A percentile compares a stretch with the other conserved stretches of the same genome.
Conservation (phyloP, 2,329 filamentous ascomycete species). For the Exserohilum rostratum region DNA sequence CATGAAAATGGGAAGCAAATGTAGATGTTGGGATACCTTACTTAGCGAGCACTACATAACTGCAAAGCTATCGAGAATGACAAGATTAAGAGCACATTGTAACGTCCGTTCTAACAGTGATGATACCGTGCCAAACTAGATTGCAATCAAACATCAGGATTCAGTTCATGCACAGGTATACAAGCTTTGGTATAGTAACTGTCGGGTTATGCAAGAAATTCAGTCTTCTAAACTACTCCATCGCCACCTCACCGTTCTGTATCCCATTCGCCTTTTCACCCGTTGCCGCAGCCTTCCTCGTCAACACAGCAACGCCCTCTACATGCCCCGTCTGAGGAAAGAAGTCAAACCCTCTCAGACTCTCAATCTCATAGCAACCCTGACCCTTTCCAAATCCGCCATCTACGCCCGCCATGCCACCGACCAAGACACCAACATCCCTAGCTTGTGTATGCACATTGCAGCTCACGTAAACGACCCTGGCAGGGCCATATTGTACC, state of each 20-base stretch:
- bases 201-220: too few relatives aligned
- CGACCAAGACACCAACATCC: slow-evolving; percentile 86
- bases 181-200: neutral
- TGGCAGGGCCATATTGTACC: slow-evolving; percentile 73
- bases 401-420: slow-evolving; percentile 61
- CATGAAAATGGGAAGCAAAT: neutral
- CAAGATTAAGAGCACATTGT: slow-evolving; percentile 8
- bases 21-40: slow-evolving; percentile 12
- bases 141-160: neutral
- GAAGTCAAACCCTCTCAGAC: slow-evolving; percentile 91
- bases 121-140: neutral
- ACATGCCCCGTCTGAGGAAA: slow-evolving; percentile 85
- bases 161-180: neutral
- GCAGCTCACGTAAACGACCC: slow-evolving; percentile 93
- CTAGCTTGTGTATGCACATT: slow-evolving; percentile 98
- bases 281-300: slow-evolving; percentile 37
- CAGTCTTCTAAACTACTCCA: neutral
- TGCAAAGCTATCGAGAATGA: slow-evolving; percentile 25
- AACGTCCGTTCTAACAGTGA: neutral
- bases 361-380: slow-evolving; percentile 80
- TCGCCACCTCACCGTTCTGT: neutral
- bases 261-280: neutral
- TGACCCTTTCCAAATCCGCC: slow-evolving; percentile 46
- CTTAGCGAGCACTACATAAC: slow-evolving; percentile 22
- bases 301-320: slow-evolving; percentile 67